phyloP scores from a whole-genome alignment of 2,329 filamentous ascomycete genomes.

The Penicillium expansum region DNA sequence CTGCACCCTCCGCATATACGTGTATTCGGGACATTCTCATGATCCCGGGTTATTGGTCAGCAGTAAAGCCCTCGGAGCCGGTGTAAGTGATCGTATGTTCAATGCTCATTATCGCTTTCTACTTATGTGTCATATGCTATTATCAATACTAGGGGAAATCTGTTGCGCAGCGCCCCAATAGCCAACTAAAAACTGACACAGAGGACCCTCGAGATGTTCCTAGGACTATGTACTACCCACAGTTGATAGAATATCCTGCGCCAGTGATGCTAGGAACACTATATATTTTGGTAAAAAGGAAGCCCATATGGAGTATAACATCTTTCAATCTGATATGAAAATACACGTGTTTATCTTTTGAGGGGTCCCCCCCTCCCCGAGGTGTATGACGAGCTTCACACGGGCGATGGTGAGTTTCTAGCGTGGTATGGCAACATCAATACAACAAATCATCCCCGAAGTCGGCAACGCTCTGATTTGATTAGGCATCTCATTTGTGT shows the following conservation, averaged over 20 bases:
- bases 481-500: background rate
- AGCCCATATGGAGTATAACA: background rate
- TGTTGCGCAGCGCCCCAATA: background rate
- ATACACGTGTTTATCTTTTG: background rate
- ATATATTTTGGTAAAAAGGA: background rate
- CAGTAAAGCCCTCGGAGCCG: no score
- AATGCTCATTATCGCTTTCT: no score
- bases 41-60: no score
- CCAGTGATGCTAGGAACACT: background rate
- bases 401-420: conserved; percentile 3
- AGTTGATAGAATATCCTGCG: background rate
- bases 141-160: background rate
- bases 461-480: background rate
- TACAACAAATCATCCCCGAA: background rate
- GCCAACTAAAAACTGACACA: background rate
- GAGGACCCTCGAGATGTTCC: no score
- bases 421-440: conserved; percentile 7
- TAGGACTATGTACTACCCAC: no score
- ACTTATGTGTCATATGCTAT: background rate
- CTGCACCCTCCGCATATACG: no score
- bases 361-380: conserved; percentile 10
- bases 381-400: conserved; percentile 16
- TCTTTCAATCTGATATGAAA: background rate
- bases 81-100: no score
- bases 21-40: no score